Percentiles rank a stretch among this genome's conserved stretches.
Conservation (phyloP, 768 basidiomycete genomes). For the Tricholoma terreum region DNA sequence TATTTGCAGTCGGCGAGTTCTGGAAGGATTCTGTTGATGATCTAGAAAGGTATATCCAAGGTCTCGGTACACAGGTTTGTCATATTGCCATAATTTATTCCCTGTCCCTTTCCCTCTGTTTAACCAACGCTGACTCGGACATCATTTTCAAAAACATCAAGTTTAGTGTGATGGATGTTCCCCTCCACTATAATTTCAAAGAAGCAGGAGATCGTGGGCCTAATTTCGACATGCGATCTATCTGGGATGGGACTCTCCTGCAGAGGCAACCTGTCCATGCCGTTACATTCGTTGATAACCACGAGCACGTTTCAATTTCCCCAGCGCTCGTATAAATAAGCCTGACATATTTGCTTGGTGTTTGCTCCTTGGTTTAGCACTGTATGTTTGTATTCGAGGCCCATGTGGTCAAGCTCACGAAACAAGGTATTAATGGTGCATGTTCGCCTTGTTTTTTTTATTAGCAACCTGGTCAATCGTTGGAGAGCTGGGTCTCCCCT, state of each 20-base stretch:
- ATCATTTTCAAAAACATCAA: not conserved
- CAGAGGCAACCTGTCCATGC: not conserved
- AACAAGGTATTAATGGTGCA: not conserved
- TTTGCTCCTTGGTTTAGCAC: not conserved
- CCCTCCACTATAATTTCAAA: not conserved
- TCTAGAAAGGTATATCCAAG: not conserved
- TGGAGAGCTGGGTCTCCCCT: not conserved
- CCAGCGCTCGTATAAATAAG: too few species aligned
- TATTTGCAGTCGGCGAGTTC: not conserved
- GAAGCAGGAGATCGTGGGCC: not conserved
- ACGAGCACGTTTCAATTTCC: not conserved
- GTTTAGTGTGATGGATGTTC: not conserved
- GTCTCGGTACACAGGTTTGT: not conserved
- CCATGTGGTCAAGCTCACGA: not conserved
- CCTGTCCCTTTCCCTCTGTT: not conserved
- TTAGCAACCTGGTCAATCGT: not conserved
- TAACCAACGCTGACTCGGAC: not conserved
- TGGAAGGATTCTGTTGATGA: not conserved
- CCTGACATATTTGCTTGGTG: too few species aligned
- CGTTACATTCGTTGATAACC: not conserved
- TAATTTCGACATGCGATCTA: not conserved
- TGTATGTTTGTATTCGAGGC: not conserved
- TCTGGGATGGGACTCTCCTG: not conserved
- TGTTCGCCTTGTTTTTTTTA: not conserved
- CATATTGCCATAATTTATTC: not conserved